Evolutionary conservation across 2,329 filamentous ascomycete genomes (phyloP).

Genomic region (Apiospora phragmitis): DNA sequence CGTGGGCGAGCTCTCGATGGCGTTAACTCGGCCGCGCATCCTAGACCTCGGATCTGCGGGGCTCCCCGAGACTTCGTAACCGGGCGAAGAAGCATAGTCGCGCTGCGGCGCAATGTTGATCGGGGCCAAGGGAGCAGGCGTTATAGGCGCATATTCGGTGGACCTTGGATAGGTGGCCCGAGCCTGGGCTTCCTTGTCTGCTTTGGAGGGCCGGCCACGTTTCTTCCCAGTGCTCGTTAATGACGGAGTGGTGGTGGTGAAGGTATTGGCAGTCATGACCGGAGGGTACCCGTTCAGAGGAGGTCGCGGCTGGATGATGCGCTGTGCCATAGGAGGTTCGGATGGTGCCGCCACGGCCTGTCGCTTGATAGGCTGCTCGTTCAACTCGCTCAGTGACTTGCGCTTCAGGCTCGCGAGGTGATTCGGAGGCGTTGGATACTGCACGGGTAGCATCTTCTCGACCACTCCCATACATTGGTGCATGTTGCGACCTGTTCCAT

Average conservation of each 20-base stretch:
- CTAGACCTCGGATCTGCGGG: slow-evolving; percentile 26
- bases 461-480: slow-evolving; percentile 45
- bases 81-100: slow-evolving; percentile 33
- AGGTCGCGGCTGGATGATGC: slow-evolving; percentile 33
- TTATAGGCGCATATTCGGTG: slow-evolving; percentile 33
- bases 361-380: slow-evolving; percentile 35
- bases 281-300: slow-evolving; percentile 28
- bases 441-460: slow-evolving; percentile 37
- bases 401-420: slow-evolving; percentile 34
- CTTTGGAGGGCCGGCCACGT: slow-evolving; percentile 46
- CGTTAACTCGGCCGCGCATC: slow-evolving; percentile 24
- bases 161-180: slow-evolving; percentile 30
- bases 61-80: slow-evolving; percentile 31
- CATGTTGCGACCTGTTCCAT: slow-evolving; percentile 44
- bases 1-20: slow-evolving; percentile 29
- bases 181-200: slow-evolving; percentile 41
- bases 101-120: slow-evolving; percentile 26
- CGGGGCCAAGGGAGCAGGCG: slow-evolving; percentile 28
- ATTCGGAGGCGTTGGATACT: slow-evolving; percentile 29
- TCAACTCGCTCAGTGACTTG: slow-evolving; percentile 35
- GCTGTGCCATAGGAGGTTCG: slow-evolving; percentile 27
- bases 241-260: slow-evolving; percentile 18
- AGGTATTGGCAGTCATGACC: slow-evolving; percentile 15
- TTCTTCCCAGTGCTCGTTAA: slow-evolving; percentile 37
- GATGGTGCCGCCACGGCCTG: slow-evolving; percentile 29